Conservation (phyloP, 192 early-diverging fungal species). For the Helicostylum pulchrum region DNA sequence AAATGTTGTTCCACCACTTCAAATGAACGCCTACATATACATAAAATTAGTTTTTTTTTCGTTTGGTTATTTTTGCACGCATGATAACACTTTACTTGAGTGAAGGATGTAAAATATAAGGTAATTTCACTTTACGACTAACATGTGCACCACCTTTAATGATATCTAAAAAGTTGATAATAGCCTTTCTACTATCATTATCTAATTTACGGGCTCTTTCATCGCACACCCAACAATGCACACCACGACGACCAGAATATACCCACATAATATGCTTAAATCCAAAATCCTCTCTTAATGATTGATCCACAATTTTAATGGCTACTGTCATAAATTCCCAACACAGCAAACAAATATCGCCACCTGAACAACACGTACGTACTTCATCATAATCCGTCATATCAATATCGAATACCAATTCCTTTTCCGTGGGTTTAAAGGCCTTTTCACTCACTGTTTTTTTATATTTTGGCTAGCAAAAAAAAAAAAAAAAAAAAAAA, state of each 20-base stretch:
- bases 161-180: conserved; percentile 82
- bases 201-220: conserved; percentile 77
- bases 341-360: conserved; percentile 82
- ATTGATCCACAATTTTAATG: conserved; percentile 81
- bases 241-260: conserved; percentile 93
- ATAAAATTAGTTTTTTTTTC: not conserved
- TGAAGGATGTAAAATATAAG: conserved; percentile 66
- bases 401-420: conserved; percentile 98
- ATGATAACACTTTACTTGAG: conserved; percentile 46
- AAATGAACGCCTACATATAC: conserved; percentile 49
- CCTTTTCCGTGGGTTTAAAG: conserved; percentile 78
- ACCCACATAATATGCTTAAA: conserved; percentile 93
- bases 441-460: conserved; percentile 67
- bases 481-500: not conserved
- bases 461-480: conserved; percentile 75
- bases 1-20: conserved; percentile 74
- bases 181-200: conserved; percentile 74
- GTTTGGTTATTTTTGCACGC: not conserved
- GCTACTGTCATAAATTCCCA: conserved; percentile 94
- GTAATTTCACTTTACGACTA: conserved; percentile 69
- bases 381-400: conserved; percentile 99
- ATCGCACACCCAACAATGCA: conserved; percentile 98
- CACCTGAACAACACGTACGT: conserved; percentile 91
- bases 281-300: conserved; percentile 90
- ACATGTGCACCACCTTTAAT: conserved; percentile 75